A percentile compares a stretch with the other conserved stretches of the same genome.
phyloP scores from a whole-genome alignment of 2,329 filamentous ascomycete genomes.

The Chaetomiaceae sp. region DNA sequence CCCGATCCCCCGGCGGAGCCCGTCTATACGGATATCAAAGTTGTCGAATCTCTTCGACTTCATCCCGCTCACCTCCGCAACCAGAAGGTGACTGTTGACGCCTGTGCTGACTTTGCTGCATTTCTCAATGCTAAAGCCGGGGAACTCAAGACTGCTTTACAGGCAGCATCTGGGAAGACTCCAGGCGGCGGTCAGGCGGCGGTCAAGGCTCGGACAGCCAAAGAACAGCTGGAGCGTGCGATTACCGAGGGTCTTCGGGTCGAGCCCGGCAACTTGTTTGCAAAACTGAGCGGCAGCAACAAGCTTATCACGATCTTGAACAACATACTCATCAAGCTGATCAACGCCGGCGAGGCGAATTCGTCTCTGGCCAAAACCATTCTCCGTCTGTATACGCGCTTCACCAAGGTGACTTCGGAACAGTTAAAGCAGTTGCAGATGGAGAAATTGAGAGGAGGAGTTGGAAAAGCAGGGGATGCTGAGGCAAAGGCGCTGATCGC shows the following conservation, averaged over 20 bases:
- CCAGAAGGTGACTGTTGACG: neutral
- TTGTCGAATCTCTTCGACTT: constrained; percentile 18
- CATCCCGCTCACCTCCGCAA: constrained; percentile 23
- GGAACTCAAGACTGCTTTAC: constrained; percentile 7
- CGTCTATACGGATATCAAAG: constrained; percentile 13
- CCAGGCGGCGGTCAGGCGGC: neutral
- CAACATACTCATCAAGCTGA: constrained; percentile 22
- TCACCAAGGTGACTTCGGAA: constrained; percentile 21
- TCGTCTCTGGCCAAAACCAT: constrained; percentile 25
- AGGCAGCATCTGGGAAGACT: constrained; percentile 5
- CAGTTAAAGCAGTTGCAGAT: constrained; percentile 45
- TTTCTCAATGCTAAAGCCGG: constrained; percentile 13
- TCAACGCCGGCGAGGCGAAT: constrained; percentile 21
- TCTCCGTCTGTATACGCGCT: constrained; percentile 21
- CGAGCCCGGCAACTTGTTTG: constrained; percentile 14
- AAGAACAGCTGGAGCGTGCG: constrained; percentile 18
- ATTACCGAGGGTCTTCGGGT: constrained; percentile 19
- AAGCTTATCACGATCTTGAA: constrained; percentile 14
- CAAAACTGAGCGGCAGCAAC: constrained; percentile 12
- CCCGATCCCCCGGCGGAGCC: constrained; percentile 21
- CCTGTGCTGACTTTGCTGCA: constrained; percentile 10
- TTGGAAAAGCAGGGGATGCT: constrained; percentile 61
- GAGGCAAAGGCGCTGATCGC: constrained; percentile 59
- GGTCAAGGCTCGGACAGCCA: constrained; percentile 7
- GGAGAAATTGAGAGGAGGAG: constrained; percentile 58